Conservation (phyloP, 176 grass and related monocot species). For the Tuctoria greenei region DNA sequence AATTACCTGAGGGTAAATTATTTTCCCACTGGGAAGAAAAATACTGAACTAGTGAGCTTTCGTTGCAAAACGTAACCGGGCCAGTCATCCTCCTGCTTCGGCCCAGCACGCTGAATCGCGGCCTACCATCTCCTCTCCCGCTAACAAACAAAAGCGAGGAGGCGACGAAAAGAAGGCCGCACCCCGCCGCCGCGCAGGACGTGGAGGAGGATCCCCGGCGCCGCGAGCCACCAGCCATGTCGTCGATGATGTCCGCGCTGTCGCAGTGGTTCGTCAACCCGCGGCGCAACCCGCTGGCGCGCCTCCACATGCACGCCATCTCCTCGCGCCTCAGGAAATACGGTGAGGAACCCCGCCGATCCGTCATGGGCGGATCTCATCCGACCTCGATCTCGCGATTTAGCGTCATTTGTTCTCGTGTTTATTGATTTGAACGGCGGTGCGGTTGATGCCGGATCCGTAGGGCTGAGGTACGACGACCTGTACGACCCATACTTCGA, state of each 20-base stretch:
- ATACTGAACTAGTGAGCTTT: not conserved
- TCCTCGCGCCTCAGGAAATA: conserved; percentile 74
- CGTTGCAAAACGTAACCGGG: not conserved
- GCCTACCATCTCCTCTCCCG: not conserved
- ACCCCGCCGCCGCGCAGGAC: conserved; percentile 8
- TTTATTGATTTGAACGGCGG: not conserved
- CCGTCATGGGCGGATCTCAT: not conserved
- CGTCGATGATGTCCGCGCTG: conserved; percentile 52
- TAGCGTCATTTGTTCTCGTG: not conserved
- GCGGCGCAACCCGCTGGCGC: conserved; percentile 71
- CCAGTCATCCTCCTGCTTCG: not conserved
- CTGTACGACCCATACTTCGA: conserved; percentile 76
- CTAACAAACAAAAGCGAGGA: conserved; percentile 16
- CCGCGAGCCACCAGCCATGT: conserved; percentile 33
- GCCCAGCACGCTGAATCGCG: conserved; percentile 8
- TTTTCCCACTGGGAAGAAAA: too few relatives aligned
- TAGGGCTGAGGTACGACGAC: conserved; percentile 88
- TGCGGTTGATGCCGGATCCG: not conserved
- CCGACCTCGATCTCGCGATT: not conserved
- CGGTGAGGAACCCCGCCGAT: conserved; percentile 34
- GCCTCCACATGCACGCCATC: conserved; percentile 64
- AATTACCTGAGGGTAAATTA: too few relatives aligned
- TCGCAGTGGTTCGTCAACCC: conserved; percentile 74
- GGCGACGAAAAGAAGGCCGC: not conserved
- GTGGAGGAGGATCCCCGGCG: conserved; percentile 23